These are phyloP conservation scores for Monilinia fructicola DNA, from an alignment of 2,329 filamentous ascomycete species.

Conservation along the genomic window DNA sequence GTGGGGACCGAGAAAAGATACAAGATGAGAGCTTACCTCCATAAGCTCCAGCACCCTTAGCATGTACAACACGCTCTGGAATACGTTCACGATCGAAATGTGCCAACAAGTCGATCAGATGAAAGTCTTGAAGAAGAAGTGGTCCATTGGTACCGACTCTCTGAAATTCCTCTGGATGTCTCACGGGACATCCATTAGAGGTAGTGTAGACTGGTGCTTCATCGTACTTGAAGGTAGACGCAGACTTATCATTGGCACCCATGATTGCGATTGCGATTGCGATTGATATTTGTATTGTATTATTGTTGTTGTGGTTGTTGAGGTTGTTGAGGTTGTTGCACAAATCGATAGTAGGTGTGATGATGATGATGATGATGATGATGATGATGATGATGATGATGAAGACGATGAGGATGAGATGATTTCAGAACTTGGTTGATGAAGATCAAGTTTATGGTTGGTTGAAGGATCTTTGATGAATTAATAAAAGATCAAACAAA, in stretches of 20 bases:
- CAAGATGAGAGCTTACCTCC: constrained; percentile 30
- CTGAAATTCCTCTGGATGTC: constrained; percentile 53
- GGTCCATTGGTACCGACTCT: constrained; percentile 57
- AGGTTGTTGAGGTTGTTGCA: too few relatives aligned
- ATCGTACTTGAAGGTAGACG: constrained; percentile 53
- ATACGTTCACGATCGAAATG: constrained; percentile 54
- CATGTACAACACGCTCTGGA: constrained; percentile 60
- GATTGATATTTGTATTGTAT: too few relatives aligned
- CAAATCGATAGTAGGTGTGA: not conserved
- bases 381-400: not conserved
- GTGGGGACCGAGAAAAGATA: not conserved
- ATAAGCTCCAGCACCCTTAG: constrained; percentile 42
- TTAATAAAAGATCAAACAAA: not conserved
- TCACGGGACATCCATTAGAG: constrained; percentile 59
- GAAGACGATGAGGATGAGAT: not conserved
- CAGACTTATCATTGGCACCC: constrained; percentile 46
- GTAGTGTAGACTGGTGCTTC: constrained; percentile 60
- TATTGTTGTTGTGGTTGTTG: not conserved
- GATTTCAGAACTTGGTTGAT: not conserved
- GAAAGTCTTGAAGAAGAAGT: constrained; percentile 63
- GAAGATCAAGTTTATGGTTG: not conserved
- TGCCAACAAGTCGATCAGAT: constrained; percentile 61
- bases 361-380: not conserved
- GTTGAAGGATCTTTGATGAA: not conserved
- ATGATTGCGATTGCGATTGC: constrained; percentile 40